Evolutionary conservation across 768 basidiomycete genomes (phyloP).

Genomic region (Pleurotus pulmonarius): DNA sequence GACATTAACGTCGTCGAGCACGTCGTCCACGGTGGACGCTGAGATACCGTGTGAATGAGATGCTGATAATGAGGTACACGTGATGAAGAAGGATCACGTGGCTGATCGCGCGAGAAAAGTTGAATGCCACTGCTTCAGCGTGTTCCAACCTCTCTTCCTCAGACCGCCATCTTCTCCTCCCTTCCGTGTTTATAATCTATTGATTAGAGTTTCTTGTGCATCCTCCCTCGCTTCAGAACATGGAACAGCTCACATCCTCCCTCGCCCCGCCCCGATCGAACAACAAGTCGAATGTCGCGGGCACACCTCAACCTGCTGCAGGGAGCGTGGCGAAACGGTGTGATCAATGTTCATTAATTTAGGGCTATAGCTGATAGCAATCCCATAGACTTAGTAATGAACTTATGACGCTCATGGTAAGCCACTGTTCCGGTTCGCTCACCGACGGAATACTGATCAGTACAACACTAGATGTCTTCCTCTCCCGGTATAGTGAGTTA

Average conservation of each 20-base stretch:
- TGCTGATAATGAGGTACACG: too few relatives aligned
- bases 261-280: slow-evolving; percentile 55
- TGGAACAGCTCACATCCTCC: slow-evolving; percentile 74
- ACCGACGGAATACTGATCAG: background rate
- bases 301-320: slow-evolving; percentile 50
- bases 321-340: slow-evolving; percentile 87
- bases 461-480: slow-evolving; percentile 65
- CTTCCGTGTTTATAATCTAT: background rate
- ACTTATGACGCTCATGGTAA: slow-evolving; percentile 86
- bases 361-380: slow-evolving; percentile 4
- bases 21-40: too few relatives aligned
- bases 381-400: slow-evolving; percentile 68
- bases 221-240: slow-evolving; percentile 17
- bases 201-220: background rate
- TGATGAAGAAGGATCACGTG: background rate
- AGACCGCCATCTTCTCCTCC: background rate
- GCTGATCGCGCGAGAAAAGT: slow-evolving; percentile 6
- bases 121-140: background rate
- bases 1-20: too few relatives aligned
- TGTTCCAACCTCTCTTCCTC: background rate
- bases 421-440: slow-evolving; percentile 17
- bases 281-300: slow-evolving; percentile 53
- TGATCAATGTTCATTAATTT: slow-evolving; percentile 6
- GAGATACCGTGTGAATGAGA: too few relatives aligned
- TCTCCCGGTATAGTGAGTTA: slow-evolving; percentile 82